A percentile compares a stretch with the other conserved stretches of the same genome.
These are phyloP conservation scores for Hawksworthiomyces lignivorus DNA, from an alignment of 2,329 filamentous ascomycete genomes.

Conservation along the genomic window DNA sequence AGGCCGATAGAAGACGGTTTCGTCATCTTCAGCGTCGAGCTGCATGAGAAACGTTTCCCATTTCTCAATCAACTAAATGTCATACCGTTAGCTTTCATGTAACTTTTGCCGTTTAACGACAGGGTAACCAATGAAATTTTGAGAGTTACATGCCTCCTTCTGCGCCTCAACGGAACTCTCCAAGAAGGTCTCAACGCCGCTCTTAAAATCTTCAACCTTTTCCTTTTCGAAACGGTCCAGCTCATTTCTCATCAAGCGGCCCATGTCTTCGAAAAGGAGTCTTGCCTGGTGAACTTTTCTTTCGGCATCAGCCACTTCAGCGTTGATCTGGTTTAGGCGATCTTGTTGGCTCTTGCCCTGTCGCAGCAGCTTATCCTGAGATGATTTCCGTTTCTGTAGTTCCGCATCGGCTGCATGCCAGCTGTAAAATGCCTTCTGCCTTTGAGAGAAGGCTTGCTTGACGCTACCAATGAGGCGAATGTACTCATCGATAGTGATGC, in stretches of 20 bases:
- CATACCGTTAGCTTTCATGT: too few species aligned
- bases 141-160: slow-evolving; percentile 67
- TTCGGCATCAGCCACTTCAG: slow-evolving; percentile 92
- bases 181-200: slow-evolving; percentile 91
- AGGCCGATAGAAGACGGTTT: slow-evolving; percentile 56
- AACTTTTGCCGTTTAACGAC: too few species aligned
- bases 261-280: slow-evolving; percentile 95
- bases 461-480: slow-evolving; percentile 92
- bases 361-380: slow-evolving; percentile 88
- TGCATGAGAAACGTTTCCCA: slow-evolving; percentile 99
- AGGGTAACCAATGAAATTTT: background rate
- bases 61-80: slow-evolving; percentile 62
- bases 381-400: slow-evolving; percentile 77
- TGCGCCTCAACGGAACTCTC: slow-evolving; percentile 96
- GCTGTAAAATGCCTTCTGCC: slow-evolving; percentile 90
- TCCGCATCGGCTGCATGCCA: slow-evolving; percentile 92
- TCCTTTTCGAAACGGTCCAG: slow-evolving; percentile 91
- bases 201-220: slow-evolving; percentile 99
- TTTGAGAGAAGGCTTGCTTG: slow-evolving; percentile 84
- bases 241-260: slow-evolving; percentile 80
- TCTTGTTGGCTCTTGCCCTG: slow-evolving; percentile 96
- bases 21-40: slow-evolving; percentile 87
- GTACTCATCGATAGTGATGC: slow-evolving; percentile 97
- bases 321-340: slow-evolving; percentile 81
- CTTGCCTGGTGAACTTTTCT: slow-evolving; percentile 84